Base-by-base conservation (phyloP, 116 monocot species). In the Iris pallida region DNA sequence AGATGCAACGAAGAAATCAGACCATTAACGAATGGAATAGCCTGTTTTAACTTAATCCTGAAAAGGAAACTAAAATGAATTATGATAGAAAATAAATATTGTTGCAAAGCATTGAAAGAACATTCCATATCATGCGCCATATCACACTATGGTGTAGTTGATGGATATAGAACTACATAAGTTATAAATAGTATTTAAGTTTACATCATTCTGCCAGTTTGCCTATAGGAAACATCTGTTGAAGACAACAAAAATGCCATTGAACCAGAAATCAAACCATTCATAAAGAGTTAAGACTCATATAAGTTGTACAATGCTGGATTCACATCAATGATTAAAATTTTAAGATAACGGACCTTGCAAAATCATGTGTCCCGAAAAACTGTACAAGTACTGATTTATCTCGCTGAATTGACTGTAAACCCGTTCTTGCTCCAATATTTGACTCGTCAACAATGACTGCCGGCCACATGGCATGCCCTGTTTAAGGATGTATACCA, bases 301-400 rank as follows among this genome's bases (percentile, higher is more conserved):
- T 30, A 30, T 30, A 30, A 30, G 30, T 30, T 30, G 30, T 30
- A 30, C 30, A 30, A 30, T 3, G 30, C 30, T 30, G 30, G 30
- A 30, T 30, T 30, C 30, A 0, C 30, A 30, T 30, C 30, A 30
- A 30, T 30, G 30, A 30, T 30, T 30, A 30, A 30, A 30, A 30
- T 30, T 30, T 1, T 1, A 30, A 6, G 40, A 67, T 15, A 0
- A 20, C 9, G 10, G 48, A 98, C 98, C 98, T 93, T 78, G 98
- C 93, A 76, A 99, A 99, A 90, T 99, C 93, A 84, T 99, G 93
- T 30, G 93, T 90, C 57, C 93, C 98, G 79, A 99, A 99, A 69
- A 99, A 99, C 57, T 93, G 98, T 42, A 99, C 93, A 77, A 83
- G 64, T 78, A 99, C 72, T 43, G 82, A 80, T 78, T 76, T 81